phyloP scores from a whole-genome alignment of 768 basidiomycete species.

The Psilocybe sp. region DNA sequence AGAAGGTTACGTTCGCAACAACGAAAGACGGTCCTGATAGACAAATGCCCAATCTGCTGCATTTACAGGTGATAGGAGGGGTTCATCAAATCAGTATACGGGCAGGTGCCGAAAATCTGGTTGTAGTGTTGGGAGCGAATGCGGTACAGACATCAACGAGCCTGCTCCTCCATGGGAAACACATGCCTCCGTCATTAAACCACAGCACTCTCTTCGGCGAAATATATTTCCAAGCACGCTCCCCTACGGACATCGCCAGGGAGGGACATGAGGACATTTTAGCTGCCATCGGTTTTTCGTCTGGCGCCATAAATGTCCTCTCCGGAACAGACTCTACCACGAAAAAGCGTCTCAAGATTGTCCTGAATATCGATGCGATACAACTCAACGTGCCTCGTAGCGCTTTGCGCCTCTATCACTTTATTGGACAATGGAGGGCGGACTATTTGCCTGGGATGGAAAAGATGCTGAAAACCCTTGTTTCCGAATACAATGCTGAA shows the following conservation, averaged over 20 bases:
- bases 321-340: slow-evolving; percentile 43
- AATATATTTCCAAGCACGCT: slow-evolving; percentile 57
- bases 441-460: slow-evolving; percentile 79
- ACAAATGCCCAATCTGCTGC: slow-evolving; percentile 16
- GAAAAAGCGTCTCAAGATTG: slow-evolving; percentile 37
- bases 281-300: slow-evolving; percentile 53
- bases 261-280: slow-evolving; percentile 51
- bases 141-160: slow-evolving; percentile 35
- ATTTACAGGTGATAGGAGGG: slow-evolving; percentile 36
- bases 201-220: slow-evolving; percentile 47
- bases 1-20: slow-evolving; percentile 8
- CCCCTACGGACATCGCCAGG: slow-evolving; percentile 37
- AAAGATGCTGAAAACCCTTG: slow-evolving; percentile 57
- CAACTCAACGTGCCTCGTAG: slow-evolving; percentile 73
- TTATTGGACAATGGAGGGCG: slow-evolving; percentile 78
- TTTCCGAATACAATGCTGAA: slow-evolving; percentile 57
- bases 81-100: slow-evolving; percentile 48
- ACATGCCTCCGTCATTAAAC: slow-evolving; percentile 41
- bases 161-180: slow-evolving; percentile 25
- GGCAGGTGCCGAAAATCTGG: slow-evolving; percentile 69
- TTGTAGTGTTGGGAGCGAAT: slow-evolving; percentile 55
- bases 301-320: slow-evolving; percentile 44
- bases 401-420: slow-evolving; percentile 73
- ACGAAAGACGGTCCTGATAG: slow-evolving; percentile 9
- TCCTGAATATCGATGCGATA: slow-evolving; percentile 43